Evolutionary conservation across 352 stramenopile genomes (phyloP).

Genomic region (Globisporangium rhizosaccharum): DNA sequence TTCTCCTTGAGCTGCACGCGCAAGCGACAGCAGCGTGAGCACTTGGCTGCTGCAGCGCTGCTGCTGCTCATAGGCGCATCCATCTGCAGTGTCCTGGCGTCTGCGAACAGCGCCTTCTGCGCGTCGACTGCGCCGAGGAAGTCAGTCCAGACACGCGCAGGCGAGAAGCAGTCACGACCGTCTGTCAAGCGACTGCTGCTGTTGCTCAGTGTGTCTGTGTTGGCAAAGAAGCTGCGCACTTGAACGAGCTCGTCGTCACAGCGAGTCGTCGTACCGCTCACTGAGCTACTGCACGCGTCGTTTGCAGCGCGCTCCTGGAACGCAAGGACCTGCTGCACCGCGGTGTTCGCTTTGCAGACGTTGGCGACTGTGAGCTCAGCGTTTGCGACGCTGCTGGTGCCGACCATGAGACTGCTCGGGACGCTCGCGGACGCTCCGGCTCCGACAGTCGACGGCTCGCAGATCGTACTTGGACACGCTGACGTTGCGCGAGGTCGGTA

Average conservation of each 20-base stretch:
- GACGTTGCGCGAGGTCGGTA: conserved; percentile 36
- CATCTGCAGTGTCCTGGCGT: conserved; percentile 1
- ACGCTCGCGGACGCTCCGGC: not conserved
- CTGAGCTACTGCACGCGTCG: conserved; percentile 28
- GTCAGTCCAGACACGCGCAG: conserved; percentile 1
- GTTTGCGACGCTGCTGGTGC: conserved; percentile 13
- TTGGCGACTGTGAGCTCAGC: conserved; percentile 17
- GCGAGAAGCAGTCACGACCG: conserved; percentile 10
- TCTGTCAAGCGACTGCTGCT: not conserved
- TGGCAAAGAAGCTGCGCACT: conserved; percentile 13
- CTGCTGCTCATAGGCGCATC: conserved; percentile 1
- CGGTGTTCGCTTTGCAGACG: conserved; percentile 18
- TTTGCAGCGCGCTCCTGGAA: conserved; percentile 40
- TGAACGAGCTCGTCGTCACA: conserved; percentile 19
- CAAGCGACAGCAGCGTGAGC: conserved; percentile 19
- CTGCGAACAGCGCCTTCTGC: conserved; percentile 1
- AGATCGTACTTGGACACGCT: conserved; percentile 31
- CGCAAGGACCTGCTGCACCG: conserved; percentile 29
- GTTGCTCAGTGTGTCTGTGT: not conserved
- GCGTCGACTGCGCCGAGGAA: not conserved
- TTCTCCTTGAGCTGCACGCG: conserved; percentile 18
- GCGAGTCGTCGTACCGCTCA: conserved; percentile 8
- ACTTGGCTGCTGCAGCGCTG: not conserved
- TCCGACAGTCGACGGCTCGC: not conserved
- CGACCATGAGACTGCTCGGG: not conserved